These are phyloP conservation scores for Dendrobium catenatum DNA, from an alignment of 106 monocot species.

Conservation along the genomic window DNA sequence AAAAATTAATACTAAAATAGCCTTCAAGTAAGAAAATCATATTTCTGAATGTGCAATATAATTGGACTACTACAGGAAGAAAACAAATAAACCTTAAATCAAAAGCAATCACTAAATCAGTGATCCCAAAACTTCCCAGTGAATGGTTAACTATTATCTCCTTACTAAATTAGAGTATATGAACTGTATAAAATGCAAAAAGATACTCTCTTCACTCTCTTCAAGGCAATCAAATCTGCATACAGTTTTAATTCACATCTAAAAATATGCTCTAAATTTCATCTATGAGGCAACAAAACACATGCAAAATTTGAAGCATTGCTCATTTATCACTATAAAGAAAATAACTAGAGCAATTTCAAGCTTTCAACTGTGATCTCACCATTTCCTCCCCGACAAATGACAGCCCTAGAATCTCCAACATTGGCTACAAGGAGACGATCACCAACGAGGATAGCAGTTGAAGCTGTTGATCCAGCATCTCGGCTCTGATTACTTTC, in stretches of 20 bases:
- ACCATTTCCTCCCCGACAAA: conserved; percentile 59
- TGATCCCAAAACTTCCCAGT: not conserved
- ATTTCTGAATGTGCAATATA: not conserved
- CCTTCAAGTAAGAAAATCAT: not conserved
- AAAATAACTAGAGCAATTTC: not conserved
- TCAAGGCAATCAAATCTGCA: not conserved
- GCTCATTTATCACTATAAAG: not conserved
- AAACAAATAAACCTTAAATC: not conserved
- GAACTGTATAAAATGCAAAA: not conserved
- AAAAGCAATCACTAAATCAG: not conserved
- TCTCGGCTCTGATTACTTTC: conserved; percentile 45
- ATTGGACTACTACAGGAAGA: not conserved
- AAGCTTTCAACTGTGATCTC: not conserved
- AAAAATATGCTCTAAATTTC: not conserved
- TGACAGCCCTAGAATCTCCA: conserved; percentile 63
- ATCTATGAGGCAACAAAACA: not conserved
- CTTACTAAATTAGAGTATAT: not conserved
- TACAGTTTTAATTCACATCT: not conserved
- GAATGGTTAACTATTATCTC: not conserved
- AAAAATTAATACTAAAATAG: not conserved
- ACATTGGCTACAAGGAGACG: conserved; percentile 63
- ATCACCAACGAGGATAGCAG: conserved; percentile 59
- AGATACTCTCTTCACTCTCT: not conserved
- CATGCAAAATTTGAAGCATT: not conserved
- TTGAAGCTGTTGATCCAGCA: conserved; percentile 71